A percentile compares a stretch with the other conserved stretches of the same genome.
Evolutionary conservation across 305 asterid species (phyloP).

Genomic region (Caryopteris hybrid): DNA sequence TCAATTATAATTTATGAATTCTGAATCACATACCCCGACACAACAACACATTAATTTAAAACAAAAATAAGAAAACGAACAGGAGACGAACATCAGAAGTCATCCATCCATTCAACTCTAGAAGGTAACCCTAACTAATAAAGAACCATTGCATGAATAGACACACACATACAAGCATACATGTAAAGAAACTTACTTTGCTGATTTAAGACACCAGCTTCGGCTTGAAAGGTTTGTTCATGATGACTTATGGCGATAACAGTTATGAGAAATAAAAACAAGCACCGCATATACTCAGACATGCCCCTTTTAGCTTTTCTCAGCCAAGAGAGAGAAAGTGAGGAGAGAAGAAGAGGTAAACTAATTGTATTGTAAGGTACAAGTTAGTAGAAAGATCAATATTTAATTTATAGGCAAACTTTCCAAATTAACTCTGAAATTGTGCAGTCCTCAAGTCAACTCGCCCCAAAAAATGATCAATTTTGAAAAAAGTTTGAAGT

Average conservation of each 20-base stretch:
- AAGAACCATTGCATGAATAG: too few species aligned
- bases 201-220: slow-evolving; percentile 4
- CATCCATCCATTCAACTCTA: too few species aligned
- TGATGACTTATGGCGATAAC: background rate
- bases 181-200: slow-evolving; percentile 7
- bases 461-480: slow-evolving; percentile 8
- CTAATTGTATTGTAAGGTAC: background rate
- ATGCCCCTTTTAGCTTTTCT: background rate
- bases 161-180: too few species aligned
- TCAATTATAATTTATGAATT: too few species aligned
- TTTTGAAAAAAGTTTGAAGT: background rate
- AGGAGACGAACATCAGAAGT: background rate
- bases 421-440: background rate
- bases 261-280: slow-evolving; percentile 5
- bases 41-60: too few species aligned
- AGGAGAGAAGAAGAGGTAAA: background rate
- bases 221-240: background rate
- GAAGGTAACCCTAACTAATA: background rate
- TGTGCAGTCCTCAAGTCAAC: slow-evolving; percentile 8
- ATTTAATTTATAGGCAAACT: background rate
- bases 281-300: background rate
- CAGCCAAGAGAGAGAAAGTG: background rate
- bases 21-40: too few species aligned
- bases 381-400: background rate
- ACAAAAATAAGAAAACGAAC: background rate